These are phyloP conservation scores for Neurospora hispaniola DNA, from an alignment of 495 filamentous ascomycete genomes.

Conservation along the genomic window DNA sequence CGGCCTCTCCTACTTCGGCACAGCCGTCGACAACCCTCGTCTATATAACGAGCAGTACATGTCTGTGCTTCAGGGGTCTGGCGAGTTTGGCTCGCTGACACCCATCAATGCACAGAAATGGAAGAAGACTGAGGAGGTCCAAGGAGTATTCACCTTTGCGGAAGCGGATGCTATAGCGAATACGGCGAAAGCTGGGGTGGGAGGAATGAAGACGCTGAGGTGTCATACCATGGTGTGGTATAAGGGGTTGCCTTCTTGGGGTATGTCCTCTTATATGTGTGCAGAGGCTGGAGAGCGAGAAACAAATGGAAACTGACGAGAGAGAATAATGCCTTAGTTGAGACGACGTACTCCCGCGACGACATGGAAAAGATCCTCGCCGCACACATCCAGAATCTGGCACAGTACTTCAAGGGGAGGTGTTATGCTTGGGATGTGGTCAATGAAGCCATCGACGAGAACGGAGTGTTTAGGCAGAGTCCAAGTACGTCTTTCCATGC, in stretches of 20 bases:
- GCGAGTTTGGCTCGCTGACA: constrained; percentile 46
- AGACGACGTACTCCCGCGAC: background rate
- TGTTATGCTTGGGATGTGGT: constrained; percentile 40
- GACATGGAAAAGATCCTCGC: background rate
- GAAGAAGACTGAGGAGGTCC: constrained; percentile 22
- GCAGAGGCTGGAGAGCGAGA: background rate
- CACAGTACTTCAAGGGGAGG: constrained; percentile 38
- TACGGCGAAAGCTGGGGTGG: constrained; percentile 33
- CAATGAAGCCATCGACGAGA: constrained; percentile 40
- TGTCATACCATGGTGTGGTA: constrained; percentile 52
- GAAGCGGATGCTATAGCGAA: constrained; percentile 37
- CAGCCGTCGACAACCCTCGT: constrained; percentile 44
- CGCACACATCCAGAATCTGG: constrained; percentile 35
- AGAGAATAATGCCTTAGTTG: background rate
- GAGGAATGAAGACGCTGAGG: constrained; percentile 29
- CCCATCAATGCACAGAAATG: constrained; percentile 46
- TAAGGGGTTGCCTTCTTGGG: constrained; percentile 45
- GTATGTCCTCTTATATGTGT: background rate
- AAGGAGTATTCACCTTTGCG: constrained; percentile 36
- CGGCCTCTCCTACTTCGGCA: constrained; percentile 45
- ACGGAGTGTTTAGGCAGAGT: constrained; percentile 25
- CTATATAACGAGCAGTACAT: constrained; percentile 41
- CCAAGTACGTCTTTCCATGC: constrained; percentile 7
- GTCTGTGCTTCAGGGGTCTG: constrained; percentile 23
- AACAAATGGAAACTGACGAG: too few relatives aligned